Base-by-base conservation (phyloP, 2,329 filamentous ascomycete species). In the Immersiporthe knoxdaviesiana region DNA sequence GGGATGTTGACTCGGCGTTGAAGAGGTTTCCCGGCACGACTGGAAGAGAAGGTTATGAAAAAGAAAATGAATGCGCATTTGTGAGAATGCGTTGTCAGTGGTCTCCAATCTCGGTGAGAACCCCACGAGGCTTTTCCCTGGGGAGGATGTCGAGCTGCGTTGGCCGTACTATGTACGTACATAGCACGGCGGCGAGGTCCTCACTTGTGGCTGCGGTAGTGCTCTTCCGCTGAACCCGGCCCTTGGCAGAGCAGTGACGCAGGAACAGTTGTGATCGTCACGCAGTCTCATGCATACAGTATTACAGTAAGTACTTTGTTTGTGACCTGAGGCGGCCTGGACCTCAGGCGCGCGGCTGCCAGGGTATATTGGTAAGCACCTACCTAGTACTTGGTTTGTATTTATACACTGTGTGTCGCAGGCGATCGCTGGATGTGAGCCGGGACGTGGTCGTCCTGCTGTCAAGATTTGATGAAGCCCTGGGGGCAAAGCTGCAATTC, bases 201-300 rank as follows among this genome's bases (percentile, higher is more conserved):
- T 60, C 27, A 5, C n/a, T n/a, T n/a, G n/a, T 60, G 32, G 32
- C 4, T 32, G 52, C 52, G 32, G 52, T 56, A 56, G 52, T 32
- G 12, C 52, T 56, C 5, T 30, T 56, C 5, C 18, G 27, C 52
- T 30, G 27, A 32, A 18, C 52, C 12, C 24, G 27, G 56, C 32
- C 32, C 21, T 37, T 59, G 56, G 56, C 56, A 37, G 56, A 59
- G 32, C 24, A 63, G 30, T 32, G 62, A 63, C 62, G 41, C 62
- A 52, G 62, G 62, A 63, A 63, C 62, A 18, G 62, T 35, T 32
- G 44, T 35, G 62, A 52, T 52, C 41, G n/a, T 50, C 62, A 44
- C 44, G 21, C 44, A 47, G 44, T 10, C n/a, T 47, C 44, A 21
- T 47, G 44, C 44, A 47, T 47, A 47, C 21, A 21, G 18, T n/a